Percentiles rank a stretch among this genome's conserved stretches.
phyloP scores from a whole-genome alignment of 257 asterid genomes.

The Salvia hispanica region DNA sequence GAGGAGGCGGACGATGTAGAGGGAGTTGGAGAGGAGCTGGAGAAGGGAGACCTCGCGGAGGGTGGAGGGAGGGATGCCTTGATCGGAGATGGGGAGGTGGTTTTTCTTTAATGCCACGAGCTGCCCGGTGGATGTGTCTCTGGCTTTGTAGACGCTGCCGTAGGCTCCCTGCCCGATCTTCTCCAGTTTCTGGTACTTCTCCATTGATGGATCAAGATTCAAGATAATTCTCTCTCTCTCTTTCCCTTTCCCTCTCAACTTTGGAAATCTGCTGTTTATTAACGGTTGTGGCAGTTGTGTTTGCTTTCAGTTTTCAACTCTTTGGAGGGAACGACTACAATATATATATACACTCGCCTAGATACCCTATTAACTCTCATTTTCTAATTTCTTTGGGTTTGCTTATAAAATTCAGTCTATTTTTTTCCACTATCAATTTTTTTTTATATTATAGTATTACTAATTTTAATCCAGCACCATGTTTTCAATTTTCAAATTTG shows the following conservation, averaged over 20 bases:
- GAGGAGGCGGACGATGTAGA: conserved; percentile 84
- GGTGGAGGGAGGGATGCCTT: conserved; percentile 91
- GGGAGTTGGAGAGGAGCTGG: conserved; percentile 91
- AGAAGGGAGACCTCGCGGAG: conserved; percentile 87
- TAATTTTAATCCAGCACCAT: too few species aligned
- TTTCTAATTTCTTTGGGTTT: too few species aligned
- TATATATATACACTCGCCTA: too few species aligned
- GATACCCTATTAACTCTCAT: too few species aligned
- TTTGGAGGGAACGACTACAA: neutral
- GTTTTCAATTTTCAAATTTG: too few species aligned
- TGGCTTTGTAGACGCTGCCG: conserved; percentile 97
- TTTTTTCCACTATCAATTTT: too few species aligned
- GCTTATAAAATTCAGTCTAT: too few species aligned
- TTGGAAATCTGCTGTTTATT: too few species aligned
- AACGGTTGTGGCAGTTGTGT: too few species aligned
- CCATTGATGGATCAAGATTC: conserved; percentile 30
- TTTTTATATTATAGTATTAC: too few species aligned
- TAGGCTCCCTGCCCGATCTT: conserved; percentile 98
- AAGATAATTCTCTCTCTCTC: neutral
- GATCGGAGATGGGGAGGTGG: conserved; percentile 94
- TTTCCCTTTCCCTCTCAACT: neutral
- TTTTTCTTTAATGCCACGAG: conserved; percentile 93
- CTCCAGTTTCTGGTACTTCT: conserved; percentile 86
- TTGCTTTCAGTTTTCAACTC: too few species aligned
- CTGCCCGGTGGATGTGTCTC: conserved; percentile 82